Percentiles rank a stretch among this genome's conserved stretches.
These are phyloP conservation scores for Phyllosticta citribraziliensis DNA, from an alignment of 2,329 filamentous ascomycete genomes.

Conservation along the genomic window DNA sequence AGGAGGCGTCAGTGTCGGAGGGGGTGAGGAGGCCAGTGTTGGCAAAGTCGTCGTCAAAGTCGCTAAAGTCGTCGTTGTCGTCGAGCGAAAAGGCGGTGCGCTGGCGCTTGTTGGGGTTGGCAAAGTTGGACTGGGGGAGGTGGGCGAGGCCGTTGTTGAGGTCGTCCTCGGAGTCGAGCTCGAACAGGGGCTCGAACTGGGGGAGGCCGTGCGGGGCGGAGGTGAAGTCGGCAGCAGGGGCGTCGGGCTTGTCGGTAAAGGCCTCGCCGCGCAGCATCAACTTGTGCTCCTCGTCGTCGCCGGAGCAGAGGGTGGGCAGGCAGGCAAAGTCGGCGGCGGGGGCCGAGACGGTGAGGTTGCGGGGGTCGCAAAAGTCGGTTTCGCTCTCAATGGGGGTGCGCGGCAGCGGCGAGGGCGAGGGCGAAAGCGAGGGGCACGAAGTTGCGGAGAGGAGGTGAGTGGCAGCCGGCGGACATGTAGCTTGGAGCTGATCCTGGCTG, in stretches of 20 bases:
- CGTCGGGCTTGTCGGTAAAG: slow-evolving; percentile 24
- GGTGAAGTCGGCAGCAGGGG: slow-evolving; percentile 34
- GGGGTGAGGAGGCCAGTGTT: slow-evolving; percentile 55
- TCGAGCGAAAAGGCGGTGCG: slow-evolving; percentile 56
- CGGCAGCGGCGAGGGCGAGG: slow-evolving; percentile 73
- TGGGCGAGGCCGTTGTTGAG: slow-evolving; percentile 68
- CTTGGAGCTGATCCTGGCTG: slow-evolving; percentile 26
- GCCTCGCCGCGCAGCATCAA: slow-evolving; percentile 39
- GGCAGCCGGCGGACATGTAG: background rate
- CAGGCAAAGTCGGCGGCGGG: slow-evolving; percentile 53
- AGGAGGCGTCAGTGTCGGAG: slow-evolving; percentile 41
- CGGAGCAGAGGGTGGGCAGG: slow-evolving; percentile 51
- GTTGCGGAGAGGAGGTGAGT: slow-evolving; percentile 59
- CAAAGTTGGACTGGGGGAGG: slow-evolving; percentile 51
- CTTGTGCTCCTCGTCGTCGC: slow-evolving; percentile 53
- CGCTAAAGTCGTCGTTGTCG: slow-evolving; percentile 66
- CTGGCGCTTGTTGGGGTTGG: slow-evolving; percentile 59
- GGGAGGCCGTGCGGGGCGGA: slow-evolving; percentile 51
- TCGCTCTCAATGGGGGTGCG: slow-evolving; percentile 59
- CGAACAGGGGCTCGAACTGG: slow-evolving; percentile 75
- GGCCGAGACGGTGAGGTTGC: slow-evolving; percentile 68
- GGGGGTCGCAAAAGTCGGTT: slow-evolving; percentile 82
- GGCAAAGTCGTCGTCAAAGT: slow-evolving; percentile 60
- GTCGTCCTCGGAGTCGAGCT: slow-evolving; percentile 85
- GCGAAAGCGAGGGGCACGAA: slow-evolving; percentile 75